Percentiles rank a stretch among this genome's conserved stretches.
phyloP scores from a whole-genome alignment of 208 protist species.

The Vickermania ingenoplastis region DNA sequence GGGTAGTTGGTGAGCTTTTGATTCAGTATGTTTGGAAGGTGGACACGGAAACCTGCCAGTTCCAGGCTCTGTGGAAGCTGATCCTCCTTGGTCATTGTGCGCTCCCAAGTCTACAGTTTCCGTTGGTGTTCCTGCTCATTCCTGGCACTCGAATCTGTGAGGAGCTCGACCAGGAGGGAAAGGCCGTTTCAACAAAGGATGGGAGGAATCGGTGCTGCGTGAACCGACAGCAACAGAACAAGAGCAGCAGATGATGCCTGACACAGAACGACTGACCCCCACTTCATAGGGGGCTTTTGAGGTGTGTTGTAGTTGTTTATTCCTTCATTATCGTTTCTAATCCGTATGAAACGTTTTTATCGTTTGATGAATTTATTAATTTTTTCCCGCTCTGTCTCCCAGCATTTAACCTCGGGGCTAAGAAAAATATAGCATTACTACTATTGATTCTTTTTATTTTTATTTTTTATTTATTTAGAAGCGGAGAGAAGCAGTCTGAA shows the following conservation, averaged over 20 bases:
- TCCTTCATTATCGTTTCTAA: neutral
- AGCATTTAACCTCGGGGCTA: neutral
- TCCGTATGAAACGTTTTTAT: neutral
- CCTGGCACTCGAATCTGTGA: constrained; percentile 44
- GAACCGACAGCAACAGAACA: neutral
- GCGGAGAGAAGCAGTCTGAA: no score
- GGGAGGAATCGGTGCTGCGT: neutral
- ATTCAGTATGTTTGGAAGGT: constrained; percentile 51
- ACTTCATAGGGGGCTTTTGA: neutral
- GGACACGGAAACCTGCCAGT: constrained; percentile 17
- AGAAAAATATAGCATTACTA: neutral
- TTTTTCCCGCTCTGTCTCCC: neutral
- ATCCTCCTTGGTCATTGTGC: neutral
- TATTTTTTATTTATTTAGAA: no score
- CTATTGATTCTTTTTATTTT: no score
- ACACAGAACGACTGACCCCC: neutral
- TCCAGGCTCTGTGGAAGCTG: constrained; percentile 19
- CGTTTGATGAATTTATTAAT: neutral
- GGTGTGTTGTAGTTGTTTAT: constrained; percentile 3
- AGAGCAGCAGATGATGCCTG: neutral
- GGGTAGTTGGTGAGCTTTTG: constrained; percentile 29
- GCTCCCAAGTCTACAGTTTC: neutral
- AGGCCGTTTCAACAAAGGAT: neutral
- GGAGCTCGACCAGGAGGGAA: constrained; percentile 13
- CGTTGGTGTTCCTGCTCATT: constrained; percentile 37